A percentile compares a stretch with the other conserved stretches of the same genome.
Conservation (phyloP, 768 basidiomycete species). For the Thelephora aurantiotincta region DNA sequence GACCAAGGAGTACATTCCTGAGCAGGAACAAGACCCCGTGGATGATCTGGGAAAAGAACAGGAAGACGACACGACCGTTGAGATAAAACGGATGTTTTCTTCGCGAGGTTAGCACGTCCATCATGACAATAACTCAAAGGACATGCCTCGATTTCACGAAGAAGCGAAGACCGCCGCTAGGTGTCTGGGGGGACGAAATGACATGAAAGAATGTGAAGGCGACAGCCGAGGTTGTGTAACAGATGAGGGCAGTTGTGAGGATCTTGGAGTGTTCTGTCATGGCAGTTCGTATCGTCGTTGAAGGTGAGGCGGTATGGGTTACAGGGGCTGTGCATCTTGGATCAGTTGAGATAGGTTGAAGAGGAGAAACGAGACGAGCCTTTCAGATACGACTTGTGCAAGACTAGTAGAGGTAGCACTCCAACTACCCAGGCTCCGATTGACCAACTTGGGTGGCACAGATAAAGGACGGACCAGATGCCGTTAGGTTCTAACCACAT, state of each 20-base stretch:
- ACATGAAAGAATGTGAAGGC: slow-evolving; percentile 29
- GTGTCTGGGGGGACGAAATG: slow-evolving; percentile 21
- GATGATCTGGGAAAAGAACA: slow-evolving; percentile 37
- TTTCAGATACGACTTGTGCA: slow-evolving; percentile 45
- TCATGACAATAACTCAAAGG: neutral
- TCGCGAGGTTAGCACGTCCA: neutral
- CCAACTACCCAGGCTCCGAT: slow-evolving; percentile 32
- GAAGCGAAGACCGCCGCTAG: slow-evolving; percentile 26
- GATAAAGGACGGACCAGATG: slow-evolving; percentile 7
- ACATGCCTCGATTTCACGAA: slow-evolving; percentile 59
- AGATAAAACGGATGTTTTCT: slow-evolving; percentile 68
- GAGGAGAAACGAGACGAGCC: slow-evolving; percentile 25
- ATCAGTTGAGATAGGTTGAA: neutral
- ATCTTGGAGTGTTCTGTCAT: slow-evolving; percentile 31
- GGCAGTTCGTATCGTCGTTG: slow-evolving; percentile 29
- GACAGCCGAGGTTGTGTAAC: slow-evolving; percentile 33
- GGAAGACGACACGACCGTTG: slow-evolving; percentile 52
- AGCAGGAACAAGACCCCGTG: slow-evolving; percentile 33
- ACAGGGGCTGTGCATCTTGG: slow-evolving; percentile 9
- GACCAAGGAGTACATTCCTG: slow-evolving; percentile 49
- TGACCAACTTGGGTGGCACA: slow-evolving; percentile 22
- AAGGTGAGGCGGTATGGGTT: slow-evolving; percentile 37
- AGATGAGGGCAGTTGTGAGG: slow-evolving; percentile 14
- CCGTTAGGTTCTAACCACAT: slow-evolving; percentile 29
- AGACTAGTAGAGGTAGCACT: slow-evolving; percentile 41